These are phyloP conservation scores for Hordeum marinum DNA, from an alignment of 176 grass and related monocot genomes.

Conservation along the genomic window DNA sequence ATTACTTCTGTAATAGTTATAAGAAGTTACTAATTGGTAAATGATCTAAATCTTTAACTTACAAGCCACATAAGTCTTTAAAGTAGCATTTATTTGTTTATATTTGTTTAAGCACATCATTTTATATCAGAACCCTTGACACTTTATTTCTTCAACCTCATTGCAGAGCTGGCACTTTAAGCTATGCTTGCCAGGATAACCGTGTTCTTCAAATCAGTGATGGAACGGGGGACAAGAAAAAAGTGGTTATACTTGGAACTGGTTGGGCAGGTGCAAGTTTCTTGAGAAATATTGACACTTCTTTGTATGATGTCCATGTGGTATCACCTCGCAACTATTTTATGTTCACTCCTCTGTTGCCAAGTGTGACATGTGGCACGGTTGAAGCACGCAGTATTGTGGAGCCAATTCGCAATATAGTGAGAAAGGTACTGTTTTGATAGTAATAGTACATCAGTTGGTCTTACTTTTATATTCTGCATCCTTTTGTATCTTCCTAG, in stretches of 20 bases:
- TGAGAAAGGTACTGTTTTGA: conserved; percentile 61
- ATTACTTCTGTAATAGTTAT: neutral
- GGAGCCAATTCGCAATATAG: conserved; percentile 81
- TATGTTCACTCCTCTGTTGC: conserved; percentile 87
- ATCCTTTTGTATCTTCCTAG: neutral
- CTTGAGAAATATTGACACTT: conserved; percentile 81
- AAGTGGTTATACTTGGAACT: conserved; percentile 82
- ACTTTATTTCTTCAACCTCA: neutral
- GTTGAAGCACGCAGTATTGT: conserved; percentile 95
- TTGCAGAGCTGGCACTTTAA: conserved; percentile 61
- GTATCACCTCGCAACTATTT: conserved; percentile 97
- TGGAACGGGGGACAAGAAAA: conserved; percentile 63
- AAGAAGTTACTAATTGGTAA: neutral
- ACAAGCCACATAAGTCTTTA: neutral
- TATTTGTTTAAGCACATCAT: neutral
- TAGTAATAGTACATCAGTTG: neutral
- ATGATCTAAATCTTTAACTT: neutral
- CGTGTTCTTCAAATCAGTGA: conserved; percentile 34
- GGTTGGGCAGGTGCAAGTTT: conserved; percentile 90
- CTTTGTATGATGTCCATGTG: conserved; percentile 88
- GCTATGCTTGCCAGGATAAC: conserved; percentile 65
- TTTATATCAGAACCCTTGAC: neutral
- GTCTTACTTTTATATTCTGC: neutral
- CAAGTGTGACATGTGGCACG: conserved; percentile 90
- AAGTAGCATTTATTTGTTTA: neutral